These are phyloP conservation scores for Penicillium sp. DNA, from an alignment of 2,329 filamentous ascomycete species.

Conservation along the genomic window DNA sequence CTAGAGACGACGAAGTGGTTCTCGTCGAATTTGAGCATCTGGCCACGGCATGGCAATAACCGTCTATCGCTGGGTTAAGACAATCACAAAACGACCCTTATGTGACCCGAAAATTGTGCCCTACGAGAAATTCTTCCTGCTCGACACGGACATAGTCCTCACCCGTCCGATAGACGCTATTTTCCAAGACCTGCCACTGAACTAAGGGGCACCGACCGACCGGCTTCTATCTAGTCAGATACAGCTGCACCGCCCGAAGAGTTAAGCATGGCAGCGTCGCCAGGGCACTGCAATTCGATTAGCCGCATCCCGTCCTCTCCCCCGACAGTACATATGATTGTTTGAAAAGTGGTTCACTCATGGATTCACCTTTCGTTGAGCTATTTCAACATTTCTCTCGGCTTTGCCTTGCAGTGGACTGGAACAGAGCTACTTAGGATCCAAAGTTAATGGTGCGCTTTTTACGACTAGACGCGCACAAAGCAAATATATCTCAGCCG, in stretches of 20 bases:
- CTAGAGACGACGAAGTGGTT: conserved; percentile 7
- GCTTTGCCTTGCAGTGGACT: too few species aligned
- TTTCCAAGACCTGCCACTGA: background rate
- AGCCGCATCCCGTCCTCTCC: background rate
- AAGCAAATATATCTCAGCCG: too few species aligned
- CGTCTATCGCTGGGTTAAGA: background rate
- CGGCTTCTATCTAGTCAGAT: background rate
- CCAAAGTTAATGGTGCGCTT: too few species aligned
- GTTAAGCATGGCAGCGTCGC: background rate
- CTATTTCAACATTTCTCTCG: conserved; percentile 29
- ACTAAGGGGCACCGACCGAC: too few species aligned
- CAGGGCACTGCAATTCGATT: background rate
- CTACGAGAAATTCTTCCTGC: conserved; percentile 12
- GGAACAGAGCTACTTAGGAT: too few species aligned
- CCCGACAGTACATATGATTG: background rate
- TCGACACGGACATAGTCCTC: conserved; percentile 14
- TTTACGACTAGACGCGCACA: too few species aligned
- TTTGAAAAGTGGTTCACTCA: conserved; percentile 40
- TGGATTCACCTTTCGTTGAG: conserved; percentile 39
- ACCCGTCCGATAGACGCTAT: conserved; percentile 11
- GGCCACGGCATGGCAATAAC: background rate
- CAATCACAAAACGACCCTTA: background rate
- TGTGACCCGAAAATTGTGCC: conserved; percentile 6
- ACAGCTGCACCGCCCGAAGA: background rate
- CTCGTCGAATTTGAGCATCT: conserved; percentile 7